phyloP scores from a whole-genome alignment of 2,329 filamentous ascomycete species.

The Arthrobotrys sphaeroides region DNA sequence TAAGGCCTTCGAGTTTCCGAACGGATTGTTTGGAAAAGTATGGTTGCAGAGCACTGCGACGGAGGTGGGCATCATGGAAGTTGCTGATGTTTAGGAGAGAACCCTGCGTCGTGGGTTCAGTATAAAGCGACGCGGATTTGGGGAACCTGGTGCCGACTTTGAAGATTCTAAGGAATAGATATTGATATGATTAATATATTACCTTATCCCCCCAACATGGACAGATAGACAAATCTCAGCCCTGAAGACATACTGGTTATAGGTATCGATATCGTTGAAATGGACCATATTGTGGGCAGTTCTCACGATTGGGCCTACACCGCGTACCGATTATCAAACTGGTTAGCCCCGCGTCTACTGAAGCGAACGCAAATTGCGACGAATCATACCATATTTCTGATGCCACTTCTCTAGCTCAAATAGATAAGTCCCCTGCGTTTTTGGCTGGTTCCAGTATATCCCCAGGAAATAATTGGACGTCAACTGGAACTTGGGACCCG shows the following conservation, averaged over 20 bases:
- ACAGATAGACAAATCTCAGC: too few relatives aligned
- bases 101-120: neutral
- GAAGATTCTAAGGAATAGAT: neutral
- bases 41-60: constrained; percentile 22
- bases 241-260: constrained; percentile 46
- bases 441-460: constrained; percentile 29
- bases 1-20: constrained; percentile 25
- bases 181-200: too few relatives aligned
- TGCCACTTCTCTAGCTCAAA: constrained; percentile 23
- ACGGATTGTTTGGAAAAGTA: constrained; percentile 44
- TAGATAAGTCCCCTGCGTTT: neutral
- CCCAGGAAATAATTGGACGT: constrained; percentile 58
- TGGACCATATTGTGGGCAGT: constrained; percentile 60
- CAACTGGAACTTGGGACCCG: constrained; percentile 60
- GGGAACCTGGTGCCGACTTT: constrained; percentile 24
- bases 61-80: constrained; percentile 18
- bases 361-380: neutral
- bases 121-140: constrained; percentile 1
- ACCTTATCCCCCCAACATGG: too few relatives aligned
- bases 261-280: constrained; percentile 58
- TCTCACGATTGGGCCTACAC: constrained; percentile 60
- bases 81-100: constrained; percentile 10
- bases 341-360: neutral
- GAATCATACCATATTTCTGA: constrained; percentile 18
- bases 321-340: neutral